phyloP scores from a whole-genome alignment of 2,329 filamentous ascomycete species.

The Cordyceps javanica region DNA sequence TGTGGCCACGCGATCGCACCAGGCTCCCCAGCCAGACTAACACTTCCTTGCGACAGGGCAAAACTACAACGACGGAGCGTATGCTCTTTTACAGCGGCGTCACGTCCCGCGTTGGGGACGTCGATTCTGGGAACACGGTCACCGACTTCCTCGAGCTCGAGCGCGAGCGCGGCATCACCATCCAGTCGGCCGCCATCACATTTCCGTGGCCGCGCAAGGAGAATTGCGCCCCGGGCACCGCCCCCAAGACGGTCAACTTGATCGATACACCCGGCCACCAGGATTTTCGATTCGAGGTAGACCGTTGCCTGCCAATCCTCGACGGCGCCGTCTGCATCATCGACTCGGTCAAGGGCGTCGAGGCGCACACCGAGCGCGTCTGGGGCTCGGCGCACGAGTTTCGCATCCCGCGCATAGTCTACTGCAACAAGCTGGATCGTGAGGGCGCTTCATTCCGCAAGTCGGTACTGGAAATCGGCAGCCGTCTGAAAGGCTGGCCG shows the following conservation, averaged over 20 bases:
- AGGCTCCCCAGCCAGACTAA: neutral
- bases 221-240: constrained; percentile 31
- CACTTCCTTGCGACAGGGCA: constrained; percentile 53
- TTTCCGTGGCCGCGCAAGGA: constrained; percentile 77
- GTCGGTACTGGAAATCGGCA: constrained; percentile 79
- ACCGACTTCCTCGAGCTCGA: constrained; percentile 96
- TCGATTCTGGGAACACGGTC: constrained; percentile 93
- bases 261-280: constrained; percentile 97
- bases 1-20: constrained; percentile 19
- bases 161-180: constrained; percentile 87
- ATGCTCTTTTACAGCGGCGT: constrained; percentile 97
- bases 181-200: constrained; percentile 93
- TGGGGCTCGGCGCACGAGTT: constrained; percentile 88
- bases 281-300: constrained; percentile 94
- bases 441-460: constrained; percentile 74
- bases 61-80: constrained; percentile 97
- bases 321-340: constrained; percentile 91
- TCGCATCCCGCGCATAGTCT: constrained; percentile 72
- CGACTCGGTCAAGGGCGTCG: constrained; percentile 87
- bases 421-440: constrained; percentile 73
- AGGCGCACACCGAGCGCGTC: constrained; percentile 94
- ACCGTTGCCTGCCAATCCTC: constrained; percentile 80
- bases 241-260: constrained; percentile 70
- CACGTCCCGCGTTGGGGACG: constrained; percentile 83
- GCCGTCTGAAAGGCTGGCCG: constrained; percentile 75